Percentiles rank a stretch among this genome's conserved stretches.
Evolutionary conservation across 345 rosid species (phyloP).

Genomic region (Rhodamnia rubescens): DNA sequence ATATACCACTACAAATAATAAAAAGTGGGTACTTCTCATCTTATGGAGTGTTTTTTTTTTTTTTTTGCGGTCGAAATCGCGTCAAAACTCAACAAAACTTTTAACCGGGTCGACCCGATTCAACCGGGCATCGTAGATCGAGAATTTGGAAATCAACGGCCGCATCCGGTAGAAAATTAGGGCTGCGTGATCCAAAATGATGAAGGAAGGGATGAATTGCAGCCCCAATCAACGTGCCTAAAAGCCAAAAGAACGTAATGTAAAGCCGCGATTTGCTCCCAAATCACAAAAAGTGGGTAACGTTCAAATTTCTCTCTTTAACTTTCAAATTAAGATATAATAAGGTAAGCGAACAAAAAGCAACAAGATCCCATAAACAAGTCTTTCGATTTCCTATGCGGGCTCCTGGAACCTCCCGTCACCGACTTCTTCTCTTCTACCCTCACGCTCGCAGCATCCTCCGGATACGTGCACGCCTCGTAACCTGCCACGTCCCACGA

Average conservation of each 20-base stretch:
- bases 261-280: neutral
- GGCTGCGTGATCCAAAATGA: neutral
- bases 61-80: no score
- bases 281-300: neutral
- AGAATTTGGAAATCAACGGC: rapidly evolving
- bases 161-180: neutral
- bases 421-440: constrained; percentile 2
- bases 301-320: neutral
- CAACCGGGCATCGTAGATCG: neutral
- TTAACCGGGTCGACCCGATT: neutral
- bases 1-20: no score
- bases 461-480: constrained; percentile 25
- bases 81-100: neutral
- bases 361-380: neutral
- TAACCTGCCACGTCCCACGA: constrained; percentile 26
- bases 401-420: constrained; percentile 4
- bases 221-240: neutral
- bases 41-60: no score
- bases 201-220: neutral
- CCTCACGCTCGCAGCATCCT: constrained; percentile 1
- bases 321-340: neutral
- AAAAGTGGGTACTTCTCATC: no score
- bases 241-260: no score
- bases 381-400: neutral
- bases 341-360: neutral